These are phyloP conservation scores for Penicillium mononematosum DNA, from an alignment of 495 filamentous ascomycete genomes.

Conservation along the genomic window DNA sequence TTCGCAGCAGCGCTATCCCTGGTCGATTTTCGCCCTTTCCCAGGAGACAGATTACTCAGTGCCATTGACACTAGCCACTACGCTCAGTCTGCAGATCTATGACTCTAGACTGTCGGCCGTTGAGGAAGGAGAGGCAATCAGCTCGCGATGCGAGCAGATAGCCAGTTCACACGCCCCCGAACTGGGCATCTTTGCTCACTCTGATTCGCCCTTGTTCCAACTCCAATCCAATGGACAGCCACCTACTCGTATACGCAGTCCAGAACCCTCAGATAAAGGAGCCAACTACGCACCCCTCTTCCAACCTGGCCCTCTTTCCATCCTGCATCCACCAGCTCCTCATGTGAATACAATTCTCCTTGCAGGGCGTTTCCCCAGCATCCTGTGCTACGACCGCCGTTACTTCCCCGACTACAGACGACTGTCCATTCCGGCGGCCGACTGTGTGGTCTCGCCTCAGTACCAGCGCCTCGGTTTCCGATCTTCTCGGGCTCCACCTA, in stretches of 20 bases:
- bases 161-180: constrained; percentile 28
- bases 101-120: constrained; percentile 60
- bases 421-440: constrained; percentile 82
- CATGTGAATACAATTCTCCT: constrained; percentile 53
- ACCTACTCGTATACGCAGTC: constrained; percentile 46
- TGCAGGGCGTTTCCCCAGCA: constrained; percentile 85
- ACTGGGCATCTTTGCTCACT: constrained; percentile 36
- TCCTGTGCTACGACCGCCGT: constrained; percentile 84
- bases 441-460: constrained; percentile 71
- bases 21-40: constrained; percentile 80
- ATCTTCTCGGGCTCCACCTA: constrained; percentile 50
- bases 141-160: constrained; percentile 41
- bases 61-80: constrained; percentile 85
- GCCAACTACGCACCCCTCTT: constrained; percentile 70
- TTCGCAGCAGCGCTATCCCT: constrained; percentile 72
- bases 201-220: constrained; percentile 41
- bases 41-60: constrained; percentile 64
- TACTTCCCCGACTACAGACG: constrained; percentile 76
- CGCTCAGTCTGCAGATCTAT: constrained; percentile 77
- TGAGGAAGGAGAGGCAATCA: constrained; percentile 46
- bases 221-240: constrained; percentile 41
- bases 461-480: constrained; percentile 61
- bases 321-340: constrained; percentile 68
- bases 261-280: constrained; percentile 34
- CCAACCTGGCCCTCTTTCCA: constrained; percentile 78